Percentiles rank a stretch among this genome's conserved stretches.
Conservation (phyloP, 1,139 yeast species). For the Geotrichum citri-aurantii region DNA sequence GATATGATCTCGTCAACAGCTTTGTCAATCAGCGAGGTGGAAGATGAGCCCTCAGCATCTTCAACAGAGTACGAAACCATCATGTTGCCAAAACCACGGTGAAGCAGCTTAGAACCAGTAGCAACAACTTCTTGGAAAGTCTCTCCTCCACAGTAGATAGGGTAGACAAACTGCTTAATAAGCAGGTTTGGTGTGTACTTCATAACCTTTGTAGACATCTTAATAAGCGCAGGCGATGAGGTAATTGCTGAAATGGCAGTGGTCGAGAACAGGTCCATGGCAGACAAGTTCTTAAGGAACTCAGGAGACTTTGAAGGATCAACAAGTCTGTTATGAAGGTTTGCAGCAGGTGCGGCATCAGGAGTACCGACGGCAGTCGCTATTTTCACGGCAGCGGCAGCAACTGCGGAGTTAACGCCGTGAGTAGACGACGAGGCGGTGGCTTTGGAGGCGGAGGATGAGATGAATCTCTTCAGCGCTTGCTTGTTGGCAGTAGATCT, state of each 20-base stretch:
- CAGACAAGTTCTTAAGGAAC: constrained; percentile 24
- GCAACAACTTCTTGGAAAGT: constrained; percentile 58
- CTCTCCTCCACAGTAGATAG: constrained; percentile 90
- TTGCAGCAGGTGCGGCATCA: neutral
- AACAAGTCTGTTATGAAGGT: constrained; percentile 9
- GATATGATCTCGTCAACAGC: constrained; percentile 56
- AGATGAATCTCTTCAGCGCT: neutral
- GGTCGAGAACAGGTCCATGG: constrained; percentile 25
- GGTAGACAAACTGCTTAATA: constrained; percentile 68
- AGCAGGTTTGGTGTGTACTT: constrained; percentile 57
- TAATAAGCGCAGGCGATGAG: constrained; percentile 32
- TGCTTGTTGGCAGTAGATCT: neutral
- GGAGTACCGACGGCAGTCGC: neutral
- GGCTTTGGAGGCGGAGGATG: neutral
- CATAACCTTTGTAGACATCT: constrained; percentile 32
- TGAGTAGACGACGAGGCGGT: neutral
- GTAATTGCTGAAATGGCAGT: constrained; percentile 29
- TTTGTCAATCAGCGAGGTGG: constrained; percentile 48
- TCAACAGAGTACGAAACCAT: constrained; percentile 91
- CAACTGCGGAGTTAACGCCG: constrained; percentile 1
- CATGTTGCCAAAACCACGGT: constrained; percentile 84
- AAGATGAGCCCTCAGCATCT: constrained; percentile 68
- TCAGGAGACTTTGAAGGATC: constrained; percentile 20
- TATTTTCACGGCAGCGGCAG: neutral
- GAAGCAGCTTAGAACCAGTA: constrained; percentile 61